These are phyloP conservation scores for Mortierella sp. DNA, from an alignment of 371 early-diverging fungal genomes.

Conservation along the genomic window DNA sequence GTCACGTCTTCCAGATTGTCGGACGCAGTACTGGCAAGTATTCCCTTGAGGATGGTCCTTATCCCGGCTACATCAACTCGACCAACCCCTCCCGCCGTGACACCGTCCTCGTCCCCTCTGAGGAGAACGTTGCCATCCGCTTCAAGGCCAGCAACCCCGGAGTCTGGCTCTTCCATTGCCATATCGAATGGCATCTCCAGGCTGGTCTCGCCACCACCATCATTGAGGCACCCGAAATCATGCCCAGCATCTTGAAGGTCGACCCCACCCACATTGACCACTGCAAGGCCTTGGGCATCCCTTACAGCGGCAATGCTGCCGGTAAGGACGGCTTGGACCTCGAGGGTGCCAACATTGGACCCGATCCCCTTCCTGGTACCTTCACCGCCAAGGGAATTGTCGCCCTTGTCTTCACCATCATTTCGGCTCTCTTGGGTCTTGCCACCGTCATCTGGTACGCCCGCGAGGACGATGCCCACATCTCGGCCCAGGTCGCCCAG, in stretches of 20 bases:
- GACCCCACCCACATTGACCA: conserved; percentile 48
- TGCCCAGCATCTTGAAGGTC: conserved; percentile 56
- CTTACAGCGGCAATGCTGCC: conserved; percentile 75
- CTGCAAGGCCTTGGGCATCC: conserved; percentile 69
- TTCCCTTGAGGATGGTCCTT: conserved; percentile 50
- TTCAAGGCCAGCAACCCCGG: conserved; percentile 85
- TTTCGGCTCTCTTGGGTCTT: conserved; percentile 81
- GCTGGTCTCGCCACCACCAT: conserved; percentile 73
- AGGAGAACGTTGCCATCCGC: conserved; percentile 73
- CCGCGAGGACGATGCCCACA: conserved; percentile 33
- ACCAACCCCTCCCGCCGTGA: conserved; percentile 77
- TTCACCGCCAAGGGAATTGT: conserved; percentile 78
- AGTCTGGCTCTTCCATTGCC: conserved; percentile 86
- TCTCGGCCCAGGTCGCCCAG: conserved; percentile 46
- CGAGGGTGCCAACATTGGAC: conserved; percentile 66
- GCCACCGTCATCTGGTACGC: conserved; percentile 81
- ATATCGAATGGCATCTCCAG: conserved; percentile 84
- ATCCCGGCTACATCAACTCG: conserved; percentile 47
- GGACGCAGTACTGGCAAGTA: conserved; percentile 56
- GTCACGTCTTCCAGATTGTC: conserved; percentile 84
- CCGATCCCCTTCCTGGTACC: conserved; percentile 65
- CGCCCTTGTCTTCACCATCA: conserved; percentile 76
- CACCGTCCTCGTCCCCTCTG: conserved; percentile 69
- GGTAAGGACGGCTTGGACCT: conserved; percentile 74
- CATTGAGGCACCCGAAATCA: conserved; percentile 75